Evolutionary conservation across 768 basidiomycete species (phyloP).

Genomic region (Chalciporus sphaerocephalus): DNA sequence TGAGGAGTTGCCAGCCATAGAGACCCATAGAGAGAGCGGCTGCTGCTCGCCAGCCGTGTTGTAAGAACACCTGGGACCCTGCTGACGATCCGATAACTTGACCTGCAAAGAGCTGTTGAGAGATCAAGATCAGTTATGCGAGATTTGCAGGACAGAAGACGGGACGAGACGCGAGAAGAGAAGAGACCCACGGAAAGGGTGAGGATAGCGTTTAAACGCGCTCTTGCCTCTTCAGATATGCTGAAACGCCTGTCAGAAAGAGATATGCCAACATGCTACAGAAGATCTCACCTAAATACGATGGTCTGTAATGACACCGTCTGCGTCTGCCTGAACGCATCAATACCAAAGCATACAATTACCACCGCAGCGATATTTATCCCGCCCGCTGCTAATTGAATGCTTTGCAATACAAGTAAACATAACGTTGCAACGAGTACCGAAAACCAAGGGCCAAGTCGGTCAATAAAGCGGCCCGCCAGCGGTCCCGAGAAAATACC

Average conservation of each 20-base stretch:
- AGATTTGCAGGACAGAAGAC: neutral
- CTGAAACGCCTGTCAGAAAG: conserved; percentile 7
- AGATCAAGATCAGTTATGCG: neutral
- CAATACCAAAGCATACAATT: conserved; percentile 39
- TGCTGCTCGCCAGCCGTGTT: conserved; percentile 36
- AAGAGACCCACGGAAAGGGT: conserved; percentile 22
- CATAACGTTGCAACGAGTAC: conserved; percentile 33
- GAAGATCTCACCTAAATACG: conserved; percentile 22
- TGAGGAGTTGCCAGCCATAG: conserved; percentile 31
- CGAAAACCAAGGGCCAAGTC: conserved; percentile 40
- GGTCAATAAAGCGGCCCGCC: conserved; percentile 26
- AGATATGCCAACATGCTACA: neutral
- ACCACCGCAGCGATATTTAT: conserved; percentile 37
- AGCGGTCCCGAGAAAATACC: conserved; percentile 32
- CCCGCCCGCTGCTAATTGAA: conserved; percentile 38
- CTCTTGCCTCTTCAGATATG: conserved; percentile 27
- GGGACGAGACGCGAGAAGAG: neutral
- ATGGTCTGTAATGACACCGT: conserved; percentile 34
- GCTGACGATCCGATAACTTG: conserved; percentile 43
- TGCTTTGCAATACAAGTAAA: conserved; percentile 25
- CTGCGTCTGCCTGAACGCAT: conserved; percentile 38
- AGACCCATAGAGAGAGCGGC: conserved; percentile 33
- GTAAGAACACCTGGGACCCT: conserved; percentile 40
- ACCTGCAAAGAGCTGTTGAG: conserved; percentile 29
- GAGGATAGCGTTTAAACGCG: conserved; percentile 29